Conservation (phyloP, 164 flowering plant genomes). For the Platanus orientalis region DNA sequence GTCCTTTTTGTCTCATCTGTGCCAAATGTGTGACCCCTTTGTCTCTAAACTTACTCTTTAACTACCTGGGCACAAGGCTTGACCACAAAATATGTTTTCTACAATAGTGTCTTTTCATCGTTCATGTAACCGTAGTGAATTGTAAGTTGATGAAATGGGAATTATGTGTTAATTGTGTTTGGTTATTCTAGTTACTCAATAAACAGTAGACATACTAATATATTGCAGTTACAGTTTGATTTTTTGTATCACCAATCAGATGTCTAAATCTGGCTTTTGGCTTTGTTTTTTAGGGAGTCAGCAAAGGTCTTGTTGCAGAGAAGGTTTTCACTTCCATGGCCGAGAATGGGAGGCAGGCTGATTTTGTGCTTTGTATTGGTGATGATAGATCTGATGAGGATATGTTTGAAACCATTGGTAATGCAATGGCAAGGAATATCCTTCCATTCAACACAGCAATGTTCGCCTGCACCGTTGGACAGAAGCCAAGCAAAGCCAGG, state of each 20-base stretch:
- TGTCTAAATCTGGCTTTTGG: slow-evolving; percentile 1
- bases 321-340: slow-evolving; percentile 51
- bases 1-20: no score
- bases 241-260: no score
- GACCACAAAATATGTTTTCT: no score
- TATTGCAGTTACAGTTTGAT: no score
- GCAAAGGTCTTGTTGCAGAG: slow-evolving; percentile 57
- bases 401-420: slow-evolving; percentile 53
- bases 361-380: slow-evolving; percentile 57
- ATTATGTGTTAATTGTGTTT: background rate
- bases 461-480: slow-evolving; percentile 57
- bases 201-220: no score
- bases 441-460: slow-evolving; percentile 32
- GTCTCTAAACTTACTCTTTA: no score
- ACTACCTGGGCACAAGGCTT: no score
- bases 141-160: background rate
- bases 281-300: slow-evolving; percentile 41
- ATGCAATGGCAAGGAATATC: slow-evolving; percentile 21
- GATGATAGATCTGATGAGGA: slow-evolving; percentile 66
- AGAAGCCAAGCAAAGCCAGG: slow-evolving; percentile 62
- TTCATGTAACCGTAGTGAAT: background rate
- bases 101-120: background rate
- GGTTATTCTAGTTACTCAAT: no score
- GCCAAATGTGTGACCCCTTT: no score
- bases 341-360: slow-evolving; percentile 38